These are phyloP conservation scores for Chenopodium formosanum DNA, from an alignment of 148 eudicot genomes.

Conservation along the genomic window DNA sequence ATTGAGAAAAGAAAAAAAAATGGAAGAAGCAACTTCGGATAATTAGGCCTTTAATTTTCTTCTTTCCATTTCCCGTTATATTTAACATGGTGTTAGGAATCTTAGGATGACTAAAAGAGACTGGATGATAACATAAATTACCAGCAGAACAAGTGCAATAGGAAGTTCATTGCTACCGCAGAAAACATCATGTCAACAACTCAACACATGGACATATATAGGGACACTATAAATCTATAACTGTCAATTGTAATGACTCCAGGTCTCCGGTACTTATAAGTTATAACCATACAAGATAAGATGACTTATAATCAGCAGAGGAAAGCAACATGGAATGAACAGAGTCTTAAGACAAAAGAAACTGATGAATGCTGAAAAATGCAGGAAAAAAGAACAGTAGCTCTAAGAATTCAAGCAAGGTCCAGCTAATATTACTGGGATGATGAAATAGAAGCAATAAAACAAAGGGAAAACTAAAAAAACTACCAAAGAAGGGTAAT, in stretches of 20 bases:
- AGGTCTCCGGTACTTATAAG: background rate
- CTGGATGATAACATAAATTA: background rate
- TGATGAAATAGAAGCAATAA: background rate
- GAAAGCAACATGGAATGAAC: background rate
- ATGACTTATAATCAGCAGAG: background rate
- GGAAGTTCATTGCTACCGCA: background rate
- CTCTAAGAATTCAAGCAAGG: background rate
- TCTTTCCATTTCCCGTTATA: background rate
- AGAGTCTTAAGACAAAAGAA: background rate
- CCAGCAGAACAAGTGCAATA: background rate
- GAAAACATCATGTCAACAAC: background rate
- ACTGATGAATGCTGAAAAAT: background rate
- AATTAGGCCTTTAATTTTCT: background rate
- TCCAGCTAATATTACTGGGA: too few species aligned
- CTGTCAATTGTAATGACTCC: background rate
- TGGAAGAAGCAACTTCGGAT: background rate
- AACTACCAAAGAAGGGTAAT: background rate
- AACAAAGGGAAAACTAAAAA: background rate
- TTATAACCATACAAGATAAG: background rate
- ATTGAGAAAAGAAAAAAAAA: background rate
- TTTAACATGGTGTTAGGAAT: background rate
- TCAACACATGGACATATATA: background rate
- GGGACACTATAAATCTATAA: background rate
- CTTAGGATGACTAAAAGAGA: background rate
- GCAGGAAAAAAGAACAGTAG: background rate